Evolutionary conservation across 2,329 filamentous ascomycete genomes (phyloP), one percentile per base, ranked within the genome.

Genomic region (Ceratocystis albifundus): DNA sequence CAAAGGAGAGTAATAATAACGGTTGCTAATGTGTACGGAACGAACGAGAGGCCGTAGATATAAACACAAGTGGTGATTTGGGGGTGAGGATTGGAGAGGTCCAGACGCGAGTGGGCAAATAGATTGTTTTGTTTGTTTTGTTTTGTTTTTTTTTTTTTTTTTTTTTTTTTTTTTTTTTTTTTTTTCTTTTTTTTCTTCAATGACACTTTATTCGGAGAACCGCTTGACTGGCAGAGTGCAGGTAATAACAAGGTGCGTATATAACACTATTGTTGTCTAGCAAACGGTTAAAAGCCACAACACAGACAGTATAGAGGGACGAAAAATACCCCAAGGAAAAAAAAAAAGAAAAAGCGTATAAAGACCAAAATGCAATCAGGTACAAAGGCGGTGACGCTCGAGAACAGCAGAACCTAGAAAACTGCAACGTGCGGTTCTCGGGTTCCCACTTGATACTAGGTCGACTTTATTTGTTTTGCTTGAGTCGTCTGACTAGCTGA

Each of bases 331-430:
- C 48, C 12, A 25, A 20, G 25, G 44, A 67, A 59, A 67, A 62
- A 46, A 65, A 41, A 62, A 46, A 65, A 41, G 62, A 64, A 64
- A 64, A 48, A 57, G 64, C 12, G 36, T 41, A 15, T 41, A 61
- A 63, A 62, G 64, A 65, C 7, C 30, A 59, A 66, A 70, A 64
- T 67, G 61, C 66, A 69, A 68, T 63, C 62, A 53, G 66, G 55
- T 61, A 46, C 69, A 50, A 62, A 69, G 65, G 66, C 30, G 63
- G 46, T 69, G 66, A 68, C 55, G 68, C 65, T 53, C 36, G 25
- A 32, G 28, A 65, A 45, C 32, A 25, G 22, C 64, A 41, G 20
- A 62, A 36, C 55, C 25, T 32, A 32, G 17, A 46, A 62, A 46
- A 25, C 55, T 59, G 55, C 55, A 59, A 59, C 28, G 55, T 59